A percentile compares a stretch with the other conserved stretches of the same genome.
Conservation (phyloP, 1,284 basidiomycete species). For the Marasmius tenuissimus region DNA sequence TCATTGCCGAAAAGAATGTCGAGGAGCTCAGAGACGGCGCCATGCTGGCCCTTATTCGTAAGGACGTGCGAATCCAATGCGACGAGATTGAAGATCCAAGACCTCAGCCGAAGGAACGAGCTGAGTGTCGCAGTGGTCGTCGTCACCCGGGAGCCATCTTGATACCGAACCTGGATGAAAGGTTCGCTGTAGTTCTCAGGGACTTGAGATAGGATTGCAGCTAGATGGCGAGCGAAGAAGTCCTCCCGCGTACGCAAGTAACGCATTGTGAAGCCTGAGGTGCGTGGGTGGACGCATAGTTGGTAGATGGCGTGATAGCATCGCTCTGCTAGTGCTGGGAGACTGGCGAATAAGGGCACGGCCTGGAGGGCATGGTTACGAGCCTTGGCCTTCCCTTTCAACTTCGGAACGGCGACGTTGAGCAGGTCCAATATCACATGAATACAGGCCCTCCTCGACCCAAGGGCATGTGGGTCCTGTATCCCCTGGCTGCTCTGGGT, state of each 20-base stretch:
- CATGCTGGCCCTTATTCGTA: conserved; percentile 73
- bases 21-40: conserved; percentile 70
- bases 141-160: conserved; percentile 70
- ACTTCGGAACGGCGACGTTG: conserved; percentile 63
- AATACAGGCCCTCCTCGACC: conserved; percentile 70
- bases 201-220: conserved; percentile 65
- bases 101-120: conserved; percentile 81
- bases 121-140: conserved; percentile 76
- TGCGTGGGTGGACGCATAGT: conserved; percentile 83
- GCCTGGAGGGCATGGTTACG: conserved; percentile 32
- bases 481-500: conserved; percentile 55
- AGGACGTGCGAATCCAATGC: conserved; percentile 93
- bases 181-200: conserved; percentile 50
- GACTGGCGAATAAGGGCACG: conserved; percentile 60
- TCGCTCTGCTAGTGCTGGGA: conserved; percentile 85
- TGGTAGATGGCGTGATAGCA: conserved; percentile 85
- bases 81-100: conserved; percentile 84
- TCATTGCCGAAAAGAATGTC: conserved; percentile 75
- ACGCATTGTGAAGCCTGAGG: conserved; percentile 80
- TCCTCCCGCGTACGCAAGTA: conserved; percentile 89
- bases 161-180: conserved; percentile 69
- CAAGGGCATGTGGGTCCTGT: conserved; percentile 75
- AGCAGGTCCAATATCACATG: conserved; percentile 83
- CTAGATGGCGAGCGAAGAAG: conserved; percentile 86
- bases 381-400: conserved; percentile 48